Percentiles rank a stretch among this genome's conserved stretches.
These are phyloP conservation scores for Cryptosporidium sp. DNA, from an alignment of 169 alveolate genomes.

Conservation along the genomic window DNA sequence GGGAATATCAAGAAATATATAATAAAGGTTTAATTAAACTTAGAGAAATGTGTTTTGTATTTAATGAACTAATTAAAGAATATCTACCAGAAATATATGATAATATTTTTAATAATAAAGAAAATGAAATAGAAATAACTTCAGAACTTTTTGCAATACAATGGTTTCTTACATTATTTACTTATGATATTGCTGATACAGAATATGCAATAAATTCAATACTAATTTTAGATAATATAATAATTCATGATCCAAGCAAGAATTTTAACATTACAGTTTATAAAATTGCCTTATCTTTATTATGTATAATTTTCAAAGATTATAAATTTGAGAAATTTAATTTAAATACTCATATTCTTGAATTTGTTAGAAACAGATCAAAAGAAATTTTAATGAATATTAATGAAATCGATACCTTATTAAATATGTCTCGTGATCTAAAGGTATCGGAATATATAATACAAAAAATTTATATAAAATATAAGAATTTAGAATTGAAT, in stretches of 20 bases:
- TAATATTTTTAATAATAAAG: slow-evolving; percentile 24
- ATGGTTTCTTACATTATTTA: slow-evolving; percentile 70
- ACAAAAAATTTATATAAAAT: slow-evolving; percentile 23
- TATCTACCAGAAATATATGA: slow-evolving; percentile 38
- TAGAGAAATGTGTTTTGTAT: slow-evolving; percentile 59
- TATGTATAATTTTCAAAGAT: slow-evolving; percentile 21
- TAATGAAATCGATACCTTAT: slow-evolving; percentile 15
- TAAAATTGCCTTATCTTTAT: slow-evolving; percentile 42
- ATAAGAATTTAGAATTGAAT: background rate
- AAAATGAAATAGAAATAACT: slow-evolving; percentile 48
- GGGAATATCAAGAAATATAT: slow-evolving; percentile 69
- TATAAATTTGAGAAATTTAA: background rate
- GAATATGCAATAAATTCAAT: slow-evolving; percentile 36
- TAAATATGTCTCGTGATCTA: slow-evolving; percentile 30
- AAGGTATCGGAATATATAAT: background rate
- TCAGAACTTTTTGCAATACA: slow-evolving; percentile 70
- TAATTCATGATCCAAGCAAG: slow-evolving; percentile 49
- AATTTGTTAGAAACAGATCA: slow-evolving; percentile 46
- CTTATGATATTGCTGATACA: slow-evolving; percentile 72
- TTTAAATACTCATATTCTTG: slow-evolving; percentile 37
- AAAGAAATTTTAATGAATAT: slow-evolving; percentile 26
- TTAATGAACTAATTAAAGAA: slow-evolving; percentile 44
- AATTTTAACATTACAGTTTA: slow-evolving; percentile 31
- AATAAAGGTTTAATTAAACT: slow-evolving; percentile 43
- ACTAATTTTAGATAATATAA: slow-evolving; percentile 45